Base-by-base conservation (phyloP, 2,329 filamentous ascomycete species). In the Cladosporium velox region DNA sequence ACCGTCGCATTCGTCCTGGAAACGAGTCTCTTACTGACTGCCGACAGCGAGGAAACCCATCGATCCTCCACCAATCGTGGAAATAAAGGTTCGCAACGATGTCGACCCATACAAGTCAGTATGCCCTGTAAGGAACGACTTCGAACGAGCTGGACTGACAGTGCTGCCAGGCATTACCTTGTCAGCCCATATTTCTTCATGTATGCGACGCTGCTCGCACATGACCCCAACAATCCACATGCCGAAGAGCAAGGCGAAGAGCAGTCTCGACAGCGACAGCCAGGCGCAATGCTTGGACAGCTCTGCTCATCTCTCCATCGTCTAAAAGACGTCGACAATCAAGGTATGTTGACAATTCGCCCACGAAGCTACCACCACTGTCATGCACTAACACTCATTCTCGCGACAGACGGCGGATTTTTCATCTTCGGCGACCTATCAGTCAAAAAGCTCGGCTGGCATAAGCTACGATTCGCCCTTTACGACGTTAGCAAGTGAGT, bases 391-490 rank as follows among this genome's bases (percentile, higher is more conserved):
- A 64, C 26, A 32, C 35, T 60, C 67, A n/a, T 51, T 5, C 26
- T 57, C 24, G 61, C 51, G 28, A 64, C 67, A 80, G 91, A 95
- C 77, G 90, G 90, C 12, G 92, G 89, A 0, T 96, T 93, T 79
- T 96, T 96, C 74, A 89, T 96, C n/a, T 96, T 96, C 77, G 91
- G 91, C 5, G 92, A 97, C 77, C 82, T 97, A 26, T 95, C 91
- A 0, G 88, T 94, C 67, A 90, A 90, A 74, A 82, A 88, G 28
- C 87, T 91, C 72, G 93, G 93, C 34, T 83, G 82, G 24, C 94
- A 88, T 75, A 84, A 89, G 41, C 83, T 97, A 47, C 86, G 88
- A 65, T 96, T 97, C 75, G 90, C 87, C 59, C 83, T 96, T 15
- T 93, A 90, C 77, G 90, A 93, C 49, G 64, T 65, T 54, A 65